Base-by-base conservation (phyloP, 2,329 filamentous ascomycete genomes). In the Xylariales sp. region DNA sequence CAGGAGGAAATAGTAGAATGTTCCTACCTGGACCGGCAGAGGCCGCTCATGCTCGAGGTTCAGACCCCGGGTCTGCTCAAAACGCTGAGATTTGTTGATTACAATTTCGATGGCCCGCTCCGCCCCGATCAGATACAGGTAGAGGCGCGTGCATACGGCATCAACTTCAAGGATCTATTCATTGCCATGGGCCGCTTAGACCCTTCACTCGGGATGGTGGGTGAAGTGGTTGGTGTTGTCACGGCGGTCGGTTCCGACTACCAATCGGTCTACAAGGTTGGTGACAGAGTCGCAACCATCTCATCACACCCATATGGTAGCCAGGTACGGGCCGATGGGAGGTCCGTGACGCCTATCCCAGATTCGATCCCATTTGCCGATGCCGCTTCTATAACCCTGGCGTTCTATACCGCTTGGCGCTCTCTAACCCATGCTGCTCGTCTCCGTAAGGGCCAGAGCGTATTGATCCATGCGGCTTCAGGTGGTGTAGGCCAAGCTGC, bases 331-430 rank as follows among this genome's bases (percentile, higher is more conserved):
- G 19, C 32, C 30, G 23, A 37, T 20, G 19, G 21, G 10, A 23
- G 15, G 7, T 12, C 25, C 28, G 51, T 45, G 1, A 51, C 41
- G 37, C 40, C 45, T 2, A 57, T 62, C 17, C 52, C 53, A 8
- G 45, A 48, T 19, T 33, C 32, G 4, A 37, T 56, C 36, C 25
- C 38, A 2, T 53, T 55, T 21, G 42, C 41, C n/a, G 41, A 47
- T 13, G 55, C 51, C 10, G 50, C 52, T 14, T 46, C 55, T 0
- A 44, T 59, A 19, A 53, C 56, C 1, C 15, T 54, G 5, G 46
- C 47, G 5, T 58, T 44, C 36, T 25, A 33, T 4, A 60, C 60
- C 4, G 57, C 52, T 5, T 49, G 47, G 19, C 47, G 55, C 29
- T 42, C 45, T n/a, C 45, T 64, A 1, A 34, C 47, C 10, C 13